Conservation (phyloP, 164 flowering plant genomes). For the Chimonanthus salicifolius region DNA sequence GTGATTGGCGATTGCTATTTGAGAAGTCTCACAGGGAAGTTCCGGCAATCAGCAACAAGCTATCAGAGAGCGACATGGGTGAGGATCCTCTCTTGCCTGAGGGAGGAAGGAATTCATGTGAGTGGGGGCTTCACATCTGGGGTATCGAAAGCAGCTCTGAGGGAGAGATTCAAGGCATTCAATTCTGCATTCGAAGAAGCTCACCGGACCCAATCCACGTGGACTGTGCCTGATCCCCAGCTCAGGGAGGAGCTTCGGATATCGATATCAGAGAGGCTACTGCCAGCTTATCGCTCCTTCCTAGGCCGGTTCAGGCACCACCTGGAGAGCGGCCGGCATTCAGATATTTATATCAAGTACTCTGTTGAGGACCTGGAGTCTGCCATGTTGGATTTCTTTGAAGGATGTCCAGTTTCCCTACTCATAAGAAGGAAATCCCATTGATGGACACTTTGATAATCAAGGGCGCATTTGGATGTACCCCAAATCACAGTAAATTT, state of each 20-base stretch:
- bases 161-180: slow-evolving; percentile 81
- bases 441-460: slow-evolving; percentile 17
- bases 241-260: slow-evolving; percentile 83
- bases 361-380: slow-evolving; percentile 74
- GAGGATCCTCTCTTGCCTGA: slow-evolving; percentile 57
- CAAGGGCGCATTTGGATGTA: neutral
- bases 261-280: slow-evolving; percentile 57
- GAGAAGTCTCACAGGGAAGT: slow-evolving; percentile 55
- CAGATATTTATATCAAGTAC: slow-evolving; percentile 75
- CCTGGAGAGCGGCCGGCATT: slow-evolving; percentile 77
- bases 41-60: slow-evolving; percentile 50
- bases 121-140: slow-evolving; percentile 77
- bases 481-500: neutral
- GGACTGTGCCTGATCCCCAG: slow-evolving; percentile 75
- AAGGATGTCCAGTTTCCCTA: slow-evolving; percentile 44
- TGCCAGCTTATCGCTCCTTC: slow-evolving; percentile 85
- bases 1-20: slow-evolving; percentile 74
- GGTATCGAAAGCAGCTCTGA: slow-evolving; percentile 64
- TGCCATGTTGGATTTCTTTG: slow-evolving; percentile 78
- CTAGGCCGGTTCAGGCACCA: slow-evolving; percentile 72
- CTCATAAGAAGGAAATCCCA: slow-evolving; percentile 53
- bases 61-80: slow-evolving; percentile 81
- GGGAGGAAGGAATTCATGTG: slow-evolving; percentile 79
- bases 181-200: slow-evolving; percentile 81
- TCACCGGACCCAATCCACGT: slow-evolving; percentile 58